Percentiles rank a stretch among this genome's conserved stretches.
Evolutionary conservation across 2,329 filamentous ascomycete species (phyloP).

Genomic region (Leptographium procerum): DNA sequence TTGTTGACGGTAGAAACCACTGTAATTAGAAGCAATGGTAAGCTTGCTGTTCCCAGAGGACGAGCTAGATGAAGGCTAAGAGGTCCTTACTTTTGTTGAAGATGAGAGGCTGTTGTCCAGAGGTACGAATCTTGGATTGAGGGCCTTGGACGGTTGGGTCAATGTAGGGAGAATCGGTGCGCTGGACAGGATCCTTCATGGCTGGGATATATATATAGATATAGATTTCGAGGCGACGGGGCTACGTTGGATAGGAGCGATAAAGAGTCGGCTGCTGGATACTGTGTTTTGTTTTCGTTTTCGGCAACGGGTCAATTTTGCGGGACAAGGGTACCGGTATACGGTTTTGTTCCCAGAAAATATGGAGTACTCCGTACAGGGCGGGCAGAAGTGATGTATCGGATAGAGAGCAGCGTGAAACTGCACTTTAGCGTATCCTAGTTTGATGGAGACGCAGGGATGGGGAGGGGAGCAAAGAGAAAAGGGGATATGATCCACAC

Average conservation of each 20-base stretch:
- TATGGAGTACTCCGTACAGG: background rate
- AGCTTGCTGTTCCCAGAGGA: background rate
- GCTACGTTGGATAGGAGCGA: background rate
- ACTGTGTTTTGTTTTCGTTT: background rate
- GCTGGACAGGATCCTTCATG: slow-evolving; percentile 28
- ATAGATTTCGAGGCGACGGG: background rate
- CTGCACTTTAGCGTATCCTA: slow-evolving; percentile 1
- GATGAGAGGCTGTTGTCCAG: slow-evolving; percentile 16
- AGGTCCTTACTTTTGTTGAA: slow-evolving; percentile 20
- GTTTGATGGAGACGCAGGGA: slow-evolving; percentile 3
- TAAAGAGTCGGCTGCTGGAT: background rate
- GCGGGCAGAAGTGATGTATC: background rate
- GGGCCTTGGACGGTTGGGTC: slow-evolving; percentile 33
- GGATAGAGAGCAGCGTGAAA: background rate
- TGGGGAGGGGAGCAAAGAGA: background rate
- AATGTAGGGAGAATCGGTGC: slow-evolving; percentile 32
- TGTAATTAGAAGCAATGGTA: slow-evolving; percentile 14
- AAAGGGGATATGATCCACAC: slow-evolving; percentile 1
- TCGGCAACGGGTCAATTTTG: background rate
- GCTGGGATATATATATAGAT: slow-evolving; percentile 17
- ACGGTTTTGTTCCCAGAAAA: background rate
- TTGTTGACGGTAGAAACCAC: slow-evolving; percentile 68
- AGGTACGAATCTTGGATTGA: slow-evolving; percentile 27
- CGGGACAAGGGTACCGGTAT: background rate
- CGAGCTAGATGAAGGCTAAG: slow-evolving; percentile 10